These are phyloP conservation scores for Evansstolkia leycettana DNA, from an alignment of 495 filamentous ascomycete species.

Conservation along the genomic window DNA sequence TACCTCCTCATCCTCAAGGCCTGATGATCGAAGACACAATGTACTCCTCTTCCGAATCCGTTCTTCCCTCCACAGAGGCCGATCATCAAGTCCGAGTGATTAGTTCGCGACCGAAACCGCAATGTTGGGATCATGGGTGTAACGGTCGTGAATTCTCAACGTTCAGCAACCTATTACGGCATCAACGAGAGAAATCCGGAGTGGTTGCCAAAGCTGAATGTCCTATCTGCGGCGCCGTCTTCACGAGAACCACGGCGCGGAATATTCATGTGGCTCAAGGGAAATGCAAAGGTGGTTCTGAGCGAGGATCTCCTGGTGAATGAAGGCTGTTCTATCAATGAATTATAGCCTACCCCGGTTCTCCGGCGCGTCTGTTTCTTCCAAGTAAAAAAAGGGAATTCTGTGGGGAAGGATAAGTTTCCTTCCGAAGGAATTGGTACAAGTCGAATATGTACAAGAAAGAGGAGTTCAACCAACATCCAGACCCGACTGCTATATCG, in stretches of 20 bases:
- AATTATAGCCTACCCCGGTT: too few relatives aligned
- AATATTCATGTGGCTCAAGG: slow-evolving; percentile 83
- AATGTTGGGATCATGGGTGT: slow-evolving; percentile 94
- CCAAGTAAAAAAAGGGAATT: too few relatives aligned
- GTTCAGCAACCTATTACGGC: slow-evolving; percentile 84
- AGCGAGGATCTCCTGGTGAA: slow-evolving; percentile 17
- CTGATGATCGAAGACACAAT: slow-evolving; percentile 16
- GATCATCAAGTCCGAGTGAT: slow-evolving; percentile 54
- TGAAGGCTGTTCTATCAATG: too few relatives aligned
- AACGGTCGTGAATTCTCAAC: slow-evolving; percentile 90
- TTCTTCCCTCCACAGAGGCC: slow-evolving; percentile 16
- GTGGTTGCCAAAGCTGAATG: slow-evolving; percentile 78
- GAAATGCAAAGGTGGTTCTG: slow-evolving; percentile 59
- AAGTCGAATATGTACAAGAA: too few relatives aligned
- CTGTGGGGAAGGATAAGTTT: too few relatives aligned
- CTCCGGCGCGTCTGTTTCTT: too few relatives aligned
- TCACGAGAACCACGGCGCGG: slow-evolving; percentile 79
- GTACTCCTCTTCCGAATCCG: slow-evolving; percentile 20
- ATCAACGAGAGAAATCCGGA: slow-evolving; percentile 89
- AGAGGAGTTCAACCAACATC: too few relatives aligned
- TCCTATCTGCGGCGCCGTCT: slow-evolving; percentile 79
- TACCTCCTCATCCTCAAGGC: slow-evolving; percentile 17
- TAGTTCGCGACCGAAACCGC: slow-evolving; percentile 69
- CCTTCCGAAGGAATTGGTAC: too few relatives aligned
- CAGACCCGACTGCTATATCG: too few relatives aligned